Evolutionary conservation across 306 rosid species (phyloP).

Genomic region (Carpinus fangiana): DNA sequence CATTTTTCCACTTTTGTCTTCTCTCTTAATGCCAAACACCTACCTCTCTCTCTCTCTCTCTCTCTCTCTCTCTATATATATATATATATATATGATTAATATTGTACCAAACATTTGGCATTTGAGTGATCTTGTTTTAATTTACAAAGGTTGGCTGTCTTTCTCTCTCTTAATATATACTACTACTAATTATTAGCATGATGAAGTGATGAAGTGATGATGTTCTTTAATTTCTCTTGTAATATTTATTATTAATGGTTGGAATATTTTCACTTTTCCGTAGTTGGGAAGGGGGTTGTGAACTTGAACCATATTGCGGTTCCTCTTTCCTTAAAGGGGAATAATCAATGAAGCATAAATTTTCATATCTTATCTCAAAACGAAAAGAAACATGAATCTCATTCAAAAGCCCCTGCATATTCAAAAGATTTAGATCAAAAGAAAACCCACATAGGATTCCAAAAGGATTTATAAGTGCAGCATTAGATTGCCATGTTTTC

Average conservation of each 20-base stretch:
- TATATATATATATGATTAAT: too few relatives aligned
- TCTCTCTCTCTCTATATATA: too few relatives aligned
- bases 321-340: slow-evolving; percentile 23
- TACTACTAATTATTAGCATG: too few relatives aligned
- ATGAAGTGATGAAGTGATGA: too few relatives aligned
- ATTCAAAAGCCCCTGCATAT: slow-evolving; percentile 38
- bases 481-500: slow-evolving; percentile 6
- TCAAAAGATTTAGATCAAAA: slow-evolving; percentile 38
- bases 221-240: too few relatives aligned
- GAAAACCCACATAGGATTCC: slow-evolving; percentile 63
- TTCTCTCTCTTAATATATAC: too few relatives aligned
- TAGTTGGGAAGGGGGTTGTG: not conserved
- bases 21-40: not conserved
- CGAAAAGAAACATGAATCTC: slow-evolving; percentile 42
- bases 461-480: slow-evolving; percentile 23
- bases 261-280: not conserved
- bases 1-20: not conserved
- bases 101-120: slow-evolving; percentile 1
- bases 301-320: too few relatives aligned
- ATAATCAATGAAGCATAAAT: slow-evolving; percentile 36
- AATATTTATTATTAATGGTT: not conserved
- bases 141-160: too few relatives aligned
- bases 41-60: too few relatives aligned
- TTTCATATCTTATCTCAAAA: slow-evolving; percentile 42
- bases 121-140: not conserved